Conservation (phyloP, 2,329 filamentous ascomycete genomes). For the Proliferodiscus dingleyae region DNA sequence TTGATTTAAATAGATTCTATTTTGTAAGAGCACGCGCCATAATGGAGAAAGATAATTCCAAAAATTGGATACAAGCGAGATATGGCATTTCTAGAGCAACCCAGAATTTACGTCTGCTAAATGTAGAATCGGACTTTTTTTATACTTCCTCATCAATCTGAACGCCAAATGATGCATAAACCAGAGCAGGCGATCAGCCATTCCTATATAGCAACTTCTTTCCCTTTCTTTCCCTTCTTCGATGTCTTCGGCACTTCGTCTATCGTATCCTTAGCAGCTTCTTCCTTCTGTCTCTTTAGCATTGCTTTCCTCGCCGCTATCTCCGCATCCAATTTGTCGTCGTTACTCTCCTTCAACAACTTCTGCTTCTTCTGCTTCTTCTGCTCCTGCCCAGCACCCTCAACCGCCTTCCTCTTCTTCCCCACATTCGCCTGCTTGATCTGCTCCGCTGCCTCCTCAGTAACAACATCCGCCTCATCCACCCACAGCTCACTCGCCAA, state of each 20-base stretch:
- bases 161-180: slow-evolving; percentile 7
- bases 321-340: slow-evolving; percentile 33
- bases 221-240: slow-evolving; percentile 4
- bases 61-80: too few species aligned
- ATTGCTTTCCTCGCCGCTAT: slow-evolving; percentile 33
- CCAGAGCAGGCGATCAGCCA: neutral
- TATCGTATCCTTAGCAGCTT: slow-evolving; percentile 25
- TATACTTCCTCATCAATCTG: slow-evolving; percentile 2
- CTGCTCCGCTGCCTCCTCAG: slow-evolving; percentile 43
- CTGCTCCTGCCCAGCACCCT: slow-evolving; percentile 33
- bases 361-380: slow-evolving; percentile 38
- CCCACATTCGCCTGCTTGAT: slow-evolving; percentile 43
- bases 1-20: too few species aligned
- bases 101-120: neutral
- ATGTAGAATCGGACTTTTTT: neutral
- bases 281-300: slow-evolving; percentile 34
- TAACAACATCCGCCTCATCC: slow-evolving; percentile 68
- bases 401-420: slow-evolving; percentile 48
- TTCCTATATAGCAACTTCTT: neutral
- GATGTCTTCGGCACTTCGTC: slow-evolving; percentile 20
- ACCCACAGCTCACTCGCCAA: slow-evolving; percentile 88
- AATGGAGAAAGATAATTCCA: too few species aligned
- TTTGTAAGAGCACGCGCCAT: too few species aligned
- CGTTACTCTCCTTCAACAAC: slow-evolving; percentile 27
- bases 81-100: slow-evolving; percentile 1